A percentile compares a stretch with the other conserved stretches of the same genome.
Evolutionary conservation across 805 yeast species (phyloP).

Genomic region (Wickerhamiella lipophila): DNA sequence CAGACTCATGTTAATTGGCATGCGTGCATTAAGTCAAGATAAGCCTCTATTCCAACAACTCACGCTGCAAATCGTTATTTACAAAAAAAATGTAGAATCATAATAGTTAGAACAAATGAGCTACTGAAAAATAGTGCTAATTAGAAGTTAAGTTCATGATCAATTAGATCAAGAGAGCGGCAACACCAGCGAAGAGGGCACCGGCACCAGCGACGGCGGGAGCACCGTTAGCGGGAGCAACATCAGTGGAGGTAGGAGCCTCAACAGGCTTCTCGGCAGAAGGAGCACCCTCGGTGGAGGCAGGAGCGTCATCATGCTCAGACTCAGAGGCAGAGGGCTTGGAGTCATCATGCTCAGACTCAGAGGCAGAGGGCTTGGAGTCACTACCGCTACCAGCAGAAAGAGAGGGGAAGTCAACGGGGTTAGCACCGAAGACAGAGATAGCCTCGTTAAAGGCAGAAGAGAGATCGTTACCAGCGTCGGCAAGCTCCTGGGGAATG

Average conservation of each 20-base stretch:
- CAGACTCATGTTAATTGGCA: no score
- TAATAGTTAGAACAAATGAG: background rate
- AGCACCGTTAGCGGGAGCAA: constrained; percentile 9
- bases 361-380: constrained; percentile 11
- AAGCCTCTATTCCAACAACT: no score
- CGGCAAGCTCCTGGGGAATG: constrained; percentile 6
- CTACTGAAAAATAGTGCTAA: background rate
- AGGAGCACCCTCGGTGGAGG: constrained; percentile 11
- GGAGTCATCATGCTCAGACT: constrained; percentile 10
- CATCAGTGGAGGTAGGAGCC: constrained; percentile 1
- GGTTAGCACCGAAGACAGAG: constrained; percentile 7
- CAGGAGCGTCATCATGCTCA: constrained; percentile 12
- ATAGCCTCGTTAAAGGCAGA: constrained; percentile 12
- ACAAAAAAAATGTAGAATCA: no score
- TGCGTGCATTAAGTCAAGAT: no score
- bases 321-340: constrained; percentile 11
- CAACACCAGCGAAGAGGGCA: constrained; percentile 6
- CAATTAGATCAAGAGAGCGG: constrained; percentile 8
- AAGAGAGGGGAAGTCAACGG: constrained; percentile 11
- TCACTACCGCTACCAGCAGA: constrained; percentile 13
- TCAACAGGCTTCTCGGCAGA: no score
- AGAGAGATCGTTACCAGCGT: constrained; percentile 10
- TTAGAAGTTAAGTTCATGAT: background rate
- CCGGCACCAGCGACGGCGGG: constrained; percentile 5
- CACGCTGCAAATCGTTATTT: no score